Evolutionary conservation across 75 land plant species (phyloP).

Genomic region (Picea glauca): DNA sequence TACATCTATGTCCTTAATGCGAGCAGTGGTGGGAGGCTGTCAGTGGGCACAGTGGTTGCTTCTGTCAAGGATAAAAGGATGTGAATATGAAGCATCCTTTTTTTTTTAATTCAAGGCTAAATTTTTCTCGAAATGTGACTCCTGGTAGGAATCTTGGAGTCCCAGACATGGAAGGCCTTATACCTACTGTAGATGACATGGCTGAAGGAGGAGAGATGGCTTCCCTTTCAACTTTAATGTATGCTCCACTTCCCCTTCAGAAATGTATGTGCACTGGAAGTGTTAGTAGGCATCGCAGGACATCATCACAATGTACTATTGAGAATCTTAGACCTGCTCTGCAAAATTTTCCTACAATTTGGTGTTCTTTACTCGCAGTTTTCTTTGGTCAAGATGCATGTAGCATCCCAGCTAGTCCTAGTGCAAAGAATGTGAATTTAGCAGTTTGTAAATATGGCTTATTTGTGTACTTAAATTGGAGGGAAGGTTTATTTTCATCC

Average conservation of each 20-base stretch:
- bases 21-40: slow-evolving; percentile 57
- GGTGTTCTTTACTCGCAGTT: slow-evolving; percentile 62
- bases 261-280: slow-evolving; percentile 73
- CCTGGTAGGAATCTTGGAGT: slow-evolving; percentile 27
- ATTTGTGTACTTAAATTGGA: slow-evolving; percentile 79
- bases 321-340: slow-evolving; percentile 74
- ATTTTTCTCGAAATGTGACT: slow-evolving; percentile 33
- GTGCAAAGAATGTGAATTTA: slow-evolving; percentile 30
- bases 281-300: slow-evolving; percentile 52
- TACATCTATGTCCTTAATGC: slow-evolving; percentile 39
- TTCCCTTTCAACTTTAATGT: slow-evolving; percentile 87
- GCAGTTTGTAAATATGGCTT: slow-evolving; percentile 43
- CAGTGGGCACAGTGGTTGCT: slow-evolving; percentile 95
- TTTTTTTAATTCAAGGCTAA: slow-evolving; percentile 62
- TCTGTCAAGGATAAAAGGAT: slow-evolving; percentile 62
- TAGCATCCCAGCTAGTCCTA: slow-evolving; percentile 29
- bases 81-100: slow-evolving; percentile 92
- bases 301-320: slow-evolving; percentile 78
- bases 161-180: slow-evolving; percentile 40
- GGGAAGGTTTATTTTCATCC: slow-evolving; percentile 67
- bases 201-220: slow-evolving; percentile 77
- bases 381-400: slow-evolving; percentile 59
- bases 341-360: slow-evolving; percentile 69
- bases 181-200: slow-evolving; percentile 78
- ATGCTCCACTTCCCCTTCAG: slow-evolving; percentile 73